Base-by-base conservation (phyloP, 1,284 basidiomycete genomes). In the Irpex lacteus region DNA sequence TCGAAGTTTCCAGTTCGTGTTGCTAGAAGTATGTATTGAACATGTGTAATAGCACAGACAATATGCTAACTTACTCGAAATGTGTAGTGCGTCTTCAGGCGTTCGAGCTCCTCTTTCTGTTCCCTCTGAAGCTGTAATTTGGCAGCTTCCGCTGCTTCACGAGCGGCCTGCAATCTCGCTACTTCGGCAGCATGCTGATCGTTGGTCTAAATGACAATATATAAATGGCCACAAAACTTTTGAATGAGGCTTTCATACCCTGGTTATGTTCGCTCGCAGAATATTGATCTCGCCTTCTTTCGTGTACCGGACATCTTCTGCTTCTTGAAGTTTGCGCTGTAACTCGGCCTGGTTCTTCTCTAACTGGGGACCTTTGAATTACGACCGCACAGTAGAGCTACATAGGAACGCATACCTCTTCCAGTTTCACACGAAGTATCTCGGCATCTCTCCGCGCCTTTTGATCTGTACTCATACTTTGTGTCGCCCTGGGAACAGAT, bases 231-330 rank as follows among this genome's bases (percentile, higher is more conserved):
- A 34, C 21, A 15, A 15, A 32, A 19, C 8, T 32, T 7, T 26
- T 61, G n/a, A 65, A 37, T 18, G 44, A 13, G 44, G 32, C n/a
- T 36, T 1, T 59, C 64, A 38, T 67, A 86, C 88, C 79, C 85
- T 87, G 65, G 88, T 83, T 3, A 87, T 83, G 44, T 72, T 80
- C 67, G 82, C 82, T 60, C 87, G 78, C 62, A 90, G 69, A 47
- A 88, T 82, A 37, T 78, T 79, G 4, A 88, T 86, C 74, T 90
- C 88, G 8, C 88, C 88, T 59, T 86, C 85, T 69, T 85, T 88
- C 4, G 79, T 75, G 26, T 80, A 76, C 60, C 79, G 82, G 9
- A 73, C 76, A 62, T 83, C 79, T 47, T 77, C 75, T 5, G 85
- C 87, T 50, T 80, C 80, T 66, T 81, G 76, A 19, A 87, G 69